A percentile compares a stretch with the other conserved stretches of the same genome.
These are phyloP conservation scores for Linnemannia elongata DNA, from an alignment of 192 early-diverging fungal species.

Conservation along the genomic window DNA sequence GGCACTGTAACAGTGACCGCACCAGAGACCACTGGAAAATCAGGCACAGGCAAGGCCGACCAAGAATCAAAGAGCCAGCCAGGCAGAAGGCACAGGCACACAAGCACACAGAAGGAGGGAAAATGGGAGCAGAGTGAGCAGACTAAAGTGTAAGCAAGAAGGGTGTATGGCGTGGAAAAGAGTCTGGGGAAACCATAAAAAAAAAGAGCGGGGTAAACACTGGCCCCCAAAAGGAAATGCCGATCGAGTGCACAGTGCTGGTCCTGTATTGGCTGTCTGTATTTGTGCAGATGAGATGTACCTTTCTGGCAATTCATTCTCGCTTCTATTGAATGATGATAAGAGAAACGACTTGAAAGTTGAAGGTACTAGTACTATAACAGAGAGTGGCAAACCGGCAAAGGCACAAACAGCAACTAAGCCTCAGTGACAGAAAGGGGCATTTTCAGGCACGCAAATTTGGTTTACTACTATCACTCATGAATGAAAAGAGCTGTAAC, in stretches of 20 bases:
- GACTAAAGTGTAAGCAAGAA: not conserved
- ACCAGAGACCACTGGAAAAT: not conserved
- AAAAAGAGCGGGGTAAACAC: constrained; percentile 23
- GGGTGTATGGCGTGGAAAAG: constrained; percentile 4
- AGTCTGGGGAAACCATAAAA: constrained; percentile 9
- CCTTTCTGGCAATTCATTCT: too few species aligned
- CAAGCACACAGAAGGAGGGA: not conserved
- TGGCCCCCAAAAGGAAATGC: constrained; percentile 42
- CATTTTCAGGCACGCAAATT: not conserved
- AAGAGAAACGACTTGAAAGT: not conserved
- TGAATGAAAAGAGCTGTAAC: not conserved
- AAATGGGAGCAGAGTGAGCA: not conserved
- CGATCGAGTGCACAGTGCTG: not conserved
- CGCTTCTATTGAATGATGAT: not conserved
- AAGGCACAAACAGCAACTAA: not conserved
- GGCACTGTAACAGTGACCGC: too few species aligned
- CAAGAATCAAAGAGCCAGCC: not conserved
- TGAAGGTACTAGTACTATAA: too few species aligned
- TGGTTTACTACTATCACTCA: too few species aligned
- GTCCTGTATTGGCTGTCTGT: not conserved
- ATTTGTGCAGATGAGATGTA: not conserved
- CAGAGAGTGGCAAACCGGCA: too few species aligned
- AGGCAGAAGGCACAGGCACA: too few species aligned
- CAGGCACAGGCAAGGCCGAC: constrained; percentile 8
- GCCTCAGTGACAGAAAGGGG: not conserved